Evolutionary conservation across 1,284 basidiomycete genomes (phyloP).

Genomic region (Caloboletus firmus): DNA sequence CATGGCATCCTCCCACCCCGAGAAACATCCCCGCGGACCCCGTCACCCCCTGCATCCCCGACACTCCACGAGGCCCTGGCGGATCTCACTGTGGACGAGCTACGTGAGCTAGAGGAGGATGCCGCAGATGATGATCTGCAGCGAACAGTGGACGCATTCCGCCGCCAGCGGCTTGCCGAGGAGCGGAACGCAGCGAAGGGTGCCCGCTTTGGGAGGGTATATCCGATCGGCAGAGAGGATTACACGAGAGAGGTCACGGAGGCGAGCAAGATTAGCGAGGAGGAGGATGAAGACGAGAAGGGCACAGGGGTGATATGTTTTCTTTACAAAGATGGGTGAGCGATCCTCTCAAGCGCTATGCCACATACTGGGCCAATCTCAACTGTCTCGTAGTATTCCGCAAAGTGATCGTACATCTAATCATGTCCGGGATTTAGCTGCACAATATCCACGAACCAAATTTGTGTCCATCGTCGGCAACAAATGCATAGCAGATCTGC

Average conservation of each 20-base stretch:
- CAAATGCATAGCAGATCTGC: conserved; percentile 95
- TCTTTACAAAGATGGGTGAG: conserved; percentile 86
- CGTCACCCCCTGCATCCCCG: conserved; percentile 69
- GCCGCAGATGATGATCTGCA: conserved; percentile 76
- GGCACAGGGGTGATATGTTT: conserved; percentile 89
- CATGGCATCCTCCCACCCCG: conserved; percentile 87
- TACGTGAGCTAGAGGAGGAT: conserved; percentile 69
- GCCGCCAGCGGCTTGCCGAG: conserved; percentile 66
- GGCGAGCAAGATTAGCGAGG: conserved; percentile 73
- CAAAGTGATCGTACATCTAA: conserved; percentile 75
- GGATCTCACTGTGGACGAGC: conserved; percentile 65
- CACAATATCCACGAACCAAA: conserved; percentile 86
- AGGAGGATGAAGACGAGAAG: conserved; percentile 60
- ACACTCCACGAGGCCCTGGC: conserved; percentile 66
- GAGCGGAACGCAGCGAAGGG: conserved; percentile 61
- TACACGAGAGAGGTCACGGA: conserved; percentile 96
- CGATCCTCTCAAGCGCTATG: neutral
- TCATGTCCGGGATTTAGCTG: conserved; percentile 75
- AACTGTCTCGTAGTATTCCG: conserved; percentile 55
- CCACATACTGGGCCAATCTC: conserved; percentile 1
- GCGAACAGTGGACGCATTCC: conserved; percentile 70
- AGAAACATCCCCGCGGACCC: conserved; percentile 64
- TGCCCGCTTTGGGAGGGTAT: conserved; percentile 82
- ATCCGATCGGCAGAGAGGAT: conserved; percentile 89
- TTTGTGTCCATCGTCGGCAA: conserved; percentile 95